Conservation (phyloP, 2,329 filamentous ascomycete species). For the Trichoderma gracile region DNA sequence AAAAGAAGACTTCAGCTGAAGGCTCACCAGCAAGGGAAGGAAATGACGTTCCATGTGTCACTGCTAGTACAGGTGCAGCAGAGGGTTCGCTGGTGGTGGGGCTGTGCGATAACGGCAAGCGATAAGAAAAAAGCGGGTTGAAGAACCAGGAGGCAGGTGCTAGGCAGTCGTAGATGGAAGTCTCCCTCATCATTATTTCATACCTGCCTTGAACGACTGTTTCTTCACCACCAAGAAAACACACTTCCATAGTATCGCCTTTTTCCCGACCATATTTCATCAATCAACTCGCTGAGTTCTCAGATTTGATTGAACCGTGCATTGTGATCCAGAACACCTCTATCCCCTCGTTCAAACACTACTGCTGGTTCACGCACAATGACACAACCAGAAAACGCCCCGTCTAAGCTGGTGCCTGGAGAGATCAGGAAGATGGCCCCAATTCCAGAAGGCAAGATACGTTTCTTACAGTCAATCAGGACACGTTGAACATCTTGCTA, state of each 20-base stretch:
- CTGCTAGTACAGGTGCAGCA: neutral
- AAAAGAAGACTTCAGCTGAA: neutral
- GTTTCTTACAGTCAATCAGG: constrained; percentile 13
- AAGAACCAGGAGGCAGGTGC: constrained; percentile 6
- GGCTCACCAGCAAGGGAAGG: too few species aligned
- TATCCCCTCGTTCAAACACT: neutral
- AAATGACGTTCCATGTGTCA: constrained; percentile 10
- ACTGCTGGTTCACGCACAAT: constrained; percentile 28
- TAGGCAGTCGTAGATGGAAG: constrained; percentile 27
- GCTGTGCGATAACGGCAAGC: constrained; percentile 15
- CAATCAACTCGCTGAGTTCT: neutral
- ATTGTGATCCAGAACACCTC: too few species aligned
- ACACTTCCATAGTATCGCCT: neutral
- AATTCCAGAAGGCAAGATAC: constrained; percentile 38
- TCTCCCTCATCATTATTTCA: neutral
- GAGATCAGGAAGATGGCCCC: constrained; percentile 39
- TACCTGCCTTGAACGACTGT: neutral
- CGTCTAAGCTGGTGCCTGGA: constrained; percentile 30
- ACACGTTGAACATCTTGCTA: constrained; percentile 4
- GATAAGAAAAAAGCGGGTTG: constrained; percentile 19
- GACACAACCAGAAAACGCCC: constrained; percentile 28
- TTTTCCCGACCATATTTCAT: neutral
- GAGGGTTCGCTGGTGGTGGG: constrained; percentile 2
- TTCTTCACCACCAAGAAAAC: neutral
- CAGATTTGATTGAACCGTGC: too few species aligned